Percentiles rank a stretch among this genome's conserved stretches.
Conservation (phyloP, 208 protist genomes). For the Trypanosoma melophagium region DNA sequence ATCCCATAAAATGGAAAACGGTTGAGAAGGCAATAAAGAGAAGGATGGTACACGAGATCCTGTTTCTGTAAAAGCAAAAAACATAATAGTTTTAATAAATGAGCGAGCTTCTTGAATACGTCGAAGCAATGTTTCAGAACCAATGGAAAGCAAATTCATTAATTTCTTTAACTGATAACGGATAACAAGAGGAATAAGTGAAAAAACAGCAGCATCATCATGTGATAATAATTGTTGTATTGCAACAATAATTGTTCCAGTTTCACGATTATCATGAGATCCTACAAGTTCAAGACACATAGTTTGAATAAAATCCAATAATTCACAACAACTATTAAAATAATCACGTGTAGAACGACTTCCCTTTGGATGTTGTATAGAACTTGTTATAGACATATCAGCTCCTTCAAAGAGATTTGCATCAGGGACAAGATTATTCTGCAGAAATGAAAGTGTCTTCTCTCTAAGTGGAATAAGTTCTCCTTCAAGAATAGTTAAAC, state of each 20-base stretch:
- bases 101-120: conserved; percentile 35
- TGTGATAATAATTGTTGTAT: conserved; percentile 39
- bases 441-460: conserved; percentile 47
- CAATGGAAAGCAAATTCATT: conserved; percentile 38
- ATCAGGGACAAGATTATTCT: conserved; percentile 45
- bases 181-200: conserved; percentile 45
- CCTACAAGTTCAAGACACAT: conserved; percentile 23
- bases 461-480: conserved; percentile 46
- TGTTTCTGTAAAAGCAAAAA: conserved; percentile 48
- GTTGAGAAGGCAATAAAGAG: neutral
- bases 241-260: conserved; percentile 39
- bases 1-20: conserved; percentile 14
- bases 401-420: conserved; percentile 47
- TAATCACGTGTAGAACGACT: conserved; percentile 59
- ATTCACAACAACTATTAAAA: conserved; percentile 34
- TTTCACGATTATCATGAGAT: conserved; percentile 16
- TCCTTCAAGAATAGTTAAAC: conserved; percentile 43
- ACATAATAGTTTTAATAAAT: conserved; percentile 53
- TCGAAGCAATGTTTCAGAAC: conserved; percentile 30
- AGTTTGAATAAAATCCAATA: conserved; percentile 21
- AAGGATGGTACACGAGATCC: neutral
- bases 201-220: conserved; percentile 57
- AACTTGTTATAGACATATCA: neutral
- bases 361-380: conserved; percentile 22
- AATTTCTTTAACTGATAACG: conserved; percentile 37